These are phyloP conservation scores for Melastoma candidum DNA, from an alignment of 441 rosid genomes.

Conservation along the genomic window DNA sequence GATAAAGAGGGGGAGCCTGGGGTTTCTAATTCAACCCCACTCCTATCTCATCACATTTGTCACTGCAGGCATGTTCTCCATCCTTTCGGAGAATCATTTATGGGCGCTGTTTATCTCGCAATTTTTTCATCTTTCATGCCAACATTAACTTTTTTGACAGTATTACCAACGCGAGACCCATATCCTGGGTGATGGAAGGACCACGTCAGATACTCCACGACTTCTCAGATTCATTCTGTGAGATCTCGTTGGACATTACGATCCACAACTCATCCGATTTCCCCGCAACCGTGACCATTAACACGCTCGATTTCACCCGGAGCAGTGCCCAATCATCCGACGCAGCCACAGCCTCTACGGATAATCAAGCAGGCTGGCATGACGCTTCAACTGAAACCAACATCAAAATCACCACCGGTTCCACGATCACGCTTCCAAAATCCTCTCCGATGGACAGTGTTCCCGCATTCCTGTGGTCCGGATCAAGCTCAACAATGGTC, in stretches of 20 bases:
- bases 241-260: conserved; percentile 58
- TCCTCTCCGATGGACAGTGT: conserved; percentile 39
- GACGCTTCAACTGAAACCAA: conserved; percentile 35
- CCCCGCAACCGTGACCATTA: conserved; percentile 37
- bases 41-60: conserved; percentile 77
- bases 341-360: conserved; percentile 23
- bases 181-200: conserved; percentile 73
- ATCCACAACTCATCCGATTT: conserved; percentile 62
- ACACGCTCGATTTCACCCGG: conserved; percentile 32
- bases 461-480: conserved; percentile 76
- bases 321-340: conserved; percentile 20
- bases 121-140: not conserved
- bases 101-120: not conserved
- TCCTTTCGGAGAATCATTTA: not conserved
- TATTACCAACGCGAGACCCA: conserved; percentile 39
- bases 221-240: conserved; percentile 54
- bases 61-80: conserved; percentile 52
- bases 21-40: conserved; percentile 27
- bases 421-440: conserved; percentile 24
- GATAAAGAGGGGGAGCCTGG: conserved; percentile 28
- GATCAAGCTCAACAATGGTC: conserved; percentile 55
- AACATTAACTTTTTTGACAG: conserved; percentile 22
- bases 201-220: conserved; percentile 49
- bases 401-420: conserved; percentile 40
- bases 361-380: conserved; percentile 67